Evolutionary conservation across 2,329 filamentous ascomycete species (phyloP).

Genomic region (Exutisphaerella laricina): DNA sequence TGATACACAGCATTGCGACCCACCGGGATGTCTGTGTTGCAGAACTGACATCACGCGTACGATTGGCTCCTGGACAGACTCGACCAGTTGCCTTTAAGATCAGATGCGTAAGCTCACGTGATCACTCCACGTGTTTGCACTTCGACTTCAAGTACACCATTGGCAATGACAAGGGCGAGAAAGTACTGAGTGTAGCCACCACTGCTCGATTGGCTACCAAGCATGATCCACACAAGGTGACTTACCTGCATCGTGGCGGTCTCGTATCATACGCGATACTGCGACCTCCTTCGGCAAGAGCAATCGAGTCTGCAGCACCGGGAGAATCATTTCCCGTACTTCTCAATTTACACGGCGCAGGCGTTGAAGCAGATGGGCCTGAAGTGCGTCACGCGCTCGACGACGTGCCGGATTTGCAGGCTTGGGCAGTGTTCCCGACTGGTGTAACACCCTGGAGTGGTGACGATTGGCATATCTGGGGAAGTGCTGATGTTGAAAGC

Average conservation of each 20-base stretch:
- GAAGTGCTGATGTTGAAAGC: slow-evolving; percentile 51
- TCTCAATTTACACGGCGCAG: slow-evolving; percentile 52
- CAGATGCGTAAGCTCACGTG: slow-evolving; percentile 19
- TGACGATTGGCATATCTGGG: slow-evolving; percentile 59
- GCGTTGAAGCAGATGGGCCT: slow-evolving; percentile 48
- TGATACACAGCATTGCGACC: slow-evolving; percentile 5
- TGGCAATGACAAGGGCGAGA: slow-evolving; percentile 6
- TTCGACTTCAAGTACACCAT: slow-evolving; percentile 18
- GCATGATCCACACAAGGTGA: slow-evolving; percentile 48
- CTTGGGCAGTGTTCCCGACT: slow-evolving; percentile 52
- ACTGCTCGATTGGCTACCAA: slow-evolving; percentile 15
- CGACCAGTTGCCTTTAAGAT: slow-evolving; percentile 38
- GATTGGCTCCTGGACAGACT: slow-evolving; percentile 37
- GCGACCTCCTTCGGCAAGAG: slow-evolving; percentile 46
- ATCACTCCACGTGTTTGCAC: slow-evolving; percentile 1
- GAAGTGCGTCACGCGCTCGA: slow-evolving; percentile 46
- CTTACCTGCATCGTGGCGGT: slow-evolving; percentile 49
- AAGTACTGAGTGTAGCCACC: slow-evolving; percentile 11
- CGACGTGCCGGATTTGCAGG: slow-evolving; percentile 46
- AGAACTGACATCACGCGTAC: slow-evolving; percentile 16
- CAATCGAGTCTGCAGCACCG: slow-evolving; percentile 24
- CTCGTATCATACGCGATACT: slow-evolving; percentile 55
- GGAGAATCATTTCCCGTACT: slow-evolving; percentile 43
- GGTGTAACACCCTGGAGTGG: slow-evolving; percentile 55
- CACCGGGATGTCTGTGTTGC: slow-evolving; percentile 9